Conservation (phyloP, 1,284 basidiomycete species). For the Grifola frondosa region DNA sequence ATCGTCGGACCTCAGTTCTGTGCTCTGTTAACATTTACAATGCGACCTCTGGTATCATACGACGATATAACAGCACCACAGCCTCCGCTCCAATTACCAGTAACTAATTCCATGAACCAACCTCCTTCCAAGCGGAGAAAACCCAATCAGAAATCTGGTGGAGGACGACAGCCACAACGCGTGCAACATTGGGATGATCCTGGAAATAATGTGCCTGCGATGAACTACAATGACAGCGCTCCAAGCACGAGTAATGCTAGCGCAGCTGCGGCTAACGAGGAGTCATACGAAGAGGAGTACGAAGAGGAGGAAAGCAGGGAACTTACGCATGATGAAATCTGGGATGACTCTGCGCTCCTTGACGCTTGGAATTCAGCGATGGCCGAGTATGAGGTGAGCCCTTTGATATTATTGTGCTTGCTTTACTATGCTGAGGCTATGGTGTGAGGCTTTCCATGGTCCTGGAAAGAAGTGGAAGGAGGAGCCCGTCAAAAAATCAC, state of each 20-base stretch:
- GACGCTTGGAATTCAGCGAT: slow-evolving; percentile 79
- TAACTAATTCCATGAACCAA: slow-evolving; percentile 4
- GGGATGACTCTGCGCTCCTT: slow-evolving; percentile 80
- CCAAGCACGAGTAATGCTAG: slow-evolving; percentile 19
- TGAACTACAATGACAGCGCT: slow-evolving; percentile 36
- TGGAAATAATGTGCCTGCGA: slow-evolving; percentile 25
- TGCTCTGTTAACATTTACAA: too few relatives aligned
- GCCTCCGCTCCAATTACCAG: not conserved
- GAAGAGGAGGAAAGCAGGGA: slow-evolving; percentile 54
- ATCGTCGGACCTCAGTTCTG: too few relatives aligned
- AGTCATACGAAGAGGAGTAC: slow-evolving; percentile 25
- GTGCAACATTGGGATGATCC: slow-evolving; percentile 49
- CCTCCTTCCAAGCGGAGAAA: slow-evolving; percentile 31
- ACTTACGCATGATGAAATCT: slow-evolving; percentile 71
- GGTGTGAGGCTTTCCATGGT: slow-evolving; percentile 60
- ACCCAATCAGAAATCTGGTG: slow-evolving; percentile 18
- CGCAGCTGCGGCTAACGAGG: slow-evolving; percentile 9
- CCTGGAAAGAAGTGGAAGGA: slow-evolving; percentile 68
- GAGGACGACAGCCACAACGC: slow-evolving; percentile 20
- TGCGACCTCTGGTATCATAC: slow-evolving; percentile 32
- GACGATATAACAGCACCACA: slow-evolving; percentile 29
- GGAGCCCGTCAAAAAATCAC: slow-evolving; percentile 64
- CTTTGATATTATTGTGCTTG: not conserved
- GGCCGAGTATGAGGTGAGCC: slow-evolving; percentile 68
- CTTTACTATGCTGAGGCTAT: not conserved